Percentiles rank a stretch among this genome's conserved stretches.
Conservation (phyloP, 164 flowering plant species). For the Sedum album region DNA sequence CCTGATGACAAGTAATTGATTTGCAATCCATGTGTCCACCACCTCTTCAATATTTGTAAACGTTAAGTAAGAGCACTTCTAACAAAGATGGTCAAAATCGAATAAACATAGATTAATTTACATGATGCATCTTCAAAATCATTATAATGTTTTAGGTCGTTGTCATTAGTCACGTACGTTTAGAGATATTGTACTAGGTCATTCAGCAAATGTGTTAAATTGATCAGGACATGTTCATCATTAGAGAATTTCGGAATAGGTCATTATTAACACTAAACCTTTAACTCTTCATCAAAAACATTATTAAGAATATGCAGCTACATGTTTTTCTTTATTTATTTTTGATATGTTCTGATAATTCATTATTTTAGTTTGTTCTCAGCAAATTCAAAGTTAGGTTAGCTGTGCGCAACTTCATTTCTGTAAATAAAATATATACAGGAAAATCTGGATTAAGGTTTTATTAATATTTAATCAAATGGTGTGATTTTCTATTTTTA, state of each 20-base stretch:
- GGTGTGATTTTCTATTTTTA: too few species aligned
- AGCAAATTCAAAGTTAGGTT: neutral
- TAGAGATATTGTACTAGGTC: neutral
- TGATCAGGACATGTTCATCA: neutral
- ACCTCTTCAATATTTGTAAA: neutral
- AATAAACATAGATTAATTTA: neutral
- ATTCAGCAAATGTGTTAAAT: neutral
- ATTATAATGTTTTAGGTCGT: neutral
- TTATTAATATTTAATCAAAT: neutral
- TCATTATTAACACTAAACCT: neutral
- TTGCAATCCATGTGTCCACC: neutral
- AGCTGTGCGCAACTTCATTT: neutral
- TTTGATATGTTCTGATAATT: neutral
- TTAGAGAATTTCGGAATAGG: neutral
- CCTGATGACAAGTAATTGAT: neutral
- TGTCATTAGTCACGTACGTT: neutral
- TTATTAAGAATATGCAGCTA: neutral
- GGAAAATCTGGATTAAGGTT: neutral
- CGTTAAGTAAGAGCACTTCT: neutral
- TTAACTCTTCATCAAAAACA: neutral
- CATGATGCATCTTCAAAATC: neutral
- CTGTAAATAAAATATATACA: neutral
- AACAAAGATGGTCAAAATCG: conserved; percentile 4
- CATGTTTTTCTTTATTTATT: neutral
- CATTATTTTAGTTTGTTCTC: neutral